Conservation (phyloP, 2,329 filamentous ascomycete species). For the Didymella lethalis region DNA sequence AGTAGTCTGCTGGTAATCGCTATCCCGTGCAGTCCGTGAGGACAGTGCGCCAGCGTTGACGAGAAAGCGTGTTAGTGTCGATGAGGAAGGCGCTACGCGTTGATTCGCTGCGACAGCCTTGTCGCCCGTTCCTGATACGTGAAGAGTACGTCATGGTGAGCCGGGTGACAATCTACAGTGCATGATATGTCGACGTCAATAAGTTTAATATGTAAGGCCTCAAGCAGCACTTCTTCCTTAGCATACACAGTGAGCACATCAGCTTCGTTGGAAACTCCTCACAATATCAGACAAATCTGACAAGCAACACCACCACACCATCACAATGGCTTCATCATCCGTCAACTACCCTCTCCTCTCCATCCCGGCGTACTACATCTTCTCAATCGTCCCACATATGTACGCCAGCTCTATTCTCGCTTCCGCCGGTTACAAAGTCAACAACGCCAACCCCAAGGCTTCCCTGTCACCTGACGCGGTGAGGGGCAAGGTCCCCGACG, state of each 20-base stretch:
- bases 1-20: not conserved
- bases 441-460: conserved; percentile 40
- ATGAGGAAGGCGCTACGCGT: not conserved
- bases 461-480: conserved; percentile 31
- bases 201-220: not conserved
- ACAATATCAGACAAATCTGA: not conserved
- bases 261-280: no score
- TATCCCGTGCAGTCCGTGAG: not conserved
- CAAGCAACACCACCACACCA: not conserved
- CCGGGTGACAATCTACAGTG: not conserved
- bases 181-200: not conserved
- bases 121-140: not conserved
- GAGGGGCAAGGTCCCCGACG: conserved; percentile 38
- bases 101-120: conserved; percentile 2
- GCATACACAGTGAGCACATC: not conserved
- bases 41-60: not conserved
- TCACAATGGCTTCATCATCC: conserved; percentile 27
- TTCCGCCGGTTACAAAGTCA: conserved; percentile 30
- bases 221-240: not conserved
- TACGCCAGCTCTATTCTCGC: conserved; percentile 30
- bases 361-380: conserved; percentile 40
- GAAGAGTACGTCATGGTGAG: conserved; percentile 9
- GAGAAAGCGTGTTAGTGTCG: not conserved
- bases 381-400: conserved; percentile 32
- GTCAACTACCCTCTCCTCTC: conserved; percentile 39